A percentile compares a stretch with the other conserved stretches of the same genome.
These are phyloP conservation scores for Ammopiptanthus mongolicus DNA, from an alignment of 306 rosid species.

Conservation along the genomic window DNA sequence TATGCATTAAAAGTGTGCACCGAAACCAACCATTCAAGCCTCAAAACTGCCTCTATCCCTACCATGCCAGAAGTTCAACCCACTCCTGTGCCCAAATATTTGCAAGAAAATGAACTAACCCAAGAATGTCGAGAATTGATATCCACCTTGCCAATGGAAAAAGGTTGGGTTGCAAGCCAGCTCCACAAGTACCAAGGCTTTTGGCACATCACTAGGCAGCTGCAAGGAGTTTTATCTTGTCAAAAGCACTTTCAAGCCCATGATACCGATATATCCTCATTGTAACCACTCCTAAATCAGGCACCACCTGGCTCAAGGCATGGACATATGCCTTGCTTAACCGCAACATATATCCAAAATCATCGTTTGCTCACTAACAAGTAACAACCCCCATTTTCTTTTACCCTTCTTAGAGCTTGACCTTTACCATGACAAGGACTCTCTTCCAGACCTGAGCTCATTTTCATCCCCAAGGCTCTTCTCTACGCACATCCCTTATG, in stretches of 20 bases:
- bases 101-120: conserved; percentile 17
- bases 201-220: conserved; percentile 21
- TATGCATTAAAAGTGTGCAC: background rate
- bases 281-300: conserved; percentile 30
- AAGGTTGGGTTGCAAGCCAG: conserved; percentile 18
- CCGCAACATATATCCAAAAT: background rate
- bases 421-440: background rate
- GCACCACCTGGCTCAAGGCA: conserved; percentile 50
- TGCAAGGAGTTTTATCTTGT: conserved; percentile 26
- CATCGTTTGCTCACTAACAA: conserved; percentile 30
- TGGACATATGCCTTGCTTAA: conserved; percentile 22
- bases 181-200: conserved; percentile 38
- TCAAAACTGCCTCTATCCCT: background rate
- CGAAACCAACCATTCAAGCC: background rate
- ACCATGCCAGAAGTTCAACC: background rate
- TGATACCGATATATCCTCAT: conserved; percentile 31
- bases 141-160: conserved; percentile 22
- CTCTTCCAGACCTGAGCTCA: background rate
- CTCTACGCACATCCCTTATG: background rate
- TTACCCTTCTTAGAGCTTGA: conserved; percentile 33
- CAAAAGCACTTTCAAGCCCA: conserved; percentile 35
- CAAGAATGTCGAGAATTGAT: conserved; percentile 26
- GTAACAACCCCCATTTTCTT: conserved; percentile 29
- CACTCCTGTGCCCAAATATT: conserved; percentile 4
- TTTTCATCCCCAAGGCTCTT: conserved; percentile 5